A percentile compares a stretch with the other conserved stretches of the same genome.
Conservation (phyloP, 2,329 filamentous ascomycete genomes). For the Capronia epimyces region DNA sequence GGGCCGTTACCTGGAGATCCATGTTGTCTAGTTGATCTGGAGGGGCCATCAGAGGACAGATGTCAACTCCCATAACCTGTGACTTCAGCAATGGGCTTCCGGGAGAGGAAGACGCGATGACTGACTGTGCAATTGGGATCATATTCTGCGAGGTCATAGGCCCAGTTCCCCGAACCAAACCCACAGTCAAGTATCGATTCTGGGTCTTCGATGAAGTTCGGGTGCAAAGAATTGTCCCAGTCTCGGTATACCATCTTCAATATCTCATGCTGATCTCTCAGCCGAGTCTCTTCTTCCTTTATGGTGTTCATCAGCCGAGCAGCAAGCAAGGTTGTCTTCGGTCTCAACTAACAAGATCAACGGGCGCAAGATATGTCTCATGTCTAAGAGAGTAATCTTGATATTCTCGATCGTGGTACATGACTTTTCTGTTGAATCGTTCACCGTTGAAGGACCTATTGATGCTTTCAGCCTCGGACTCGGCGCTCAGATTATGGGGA, state of each 20-base stretch:
- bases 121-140: constrained; percentile 16
- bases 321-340: not conserved
- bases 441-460: constrained; percentile 6
- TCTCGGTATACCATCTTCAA: constrained; percentile 17
- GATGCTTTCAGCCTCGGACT: not conserved
- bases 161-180: constrained; percentile 20
- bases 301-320: not conserved
- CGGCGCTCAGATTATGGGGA: not conserved
- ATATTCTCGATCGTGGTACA: constrained; percentile 16
- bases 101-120: not conserved
- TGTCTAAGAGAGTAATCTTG: constrained; percentile 17
- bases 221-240: constrained; percentile 16
- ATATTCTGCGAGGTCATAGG: constrained; percentile 14
- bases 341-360: constrained; percentile 12
- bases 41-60: constrained; percentile 13
- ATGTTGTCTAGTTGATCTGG: constrained; percentile 15
- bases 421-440: constrained; percentile 12
- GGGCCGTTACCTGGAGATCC: constrained; percentile 13
- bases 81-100: not conserved
- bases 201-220: constrained; percentile 12
- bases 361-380: constrained; percentile 15
- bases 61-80: constrained; percentile 18
- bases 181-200: constrained; percentile 17
- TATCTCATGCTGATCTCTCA: constrained; percentile 18
- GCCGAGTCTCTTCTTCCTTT: constrained; percentile 17